These are phyloP conservation scores for Seminavis robusta DNA, from an alignment of 108 stramenopile genomes.

Conservation along the genomic window DNA sequence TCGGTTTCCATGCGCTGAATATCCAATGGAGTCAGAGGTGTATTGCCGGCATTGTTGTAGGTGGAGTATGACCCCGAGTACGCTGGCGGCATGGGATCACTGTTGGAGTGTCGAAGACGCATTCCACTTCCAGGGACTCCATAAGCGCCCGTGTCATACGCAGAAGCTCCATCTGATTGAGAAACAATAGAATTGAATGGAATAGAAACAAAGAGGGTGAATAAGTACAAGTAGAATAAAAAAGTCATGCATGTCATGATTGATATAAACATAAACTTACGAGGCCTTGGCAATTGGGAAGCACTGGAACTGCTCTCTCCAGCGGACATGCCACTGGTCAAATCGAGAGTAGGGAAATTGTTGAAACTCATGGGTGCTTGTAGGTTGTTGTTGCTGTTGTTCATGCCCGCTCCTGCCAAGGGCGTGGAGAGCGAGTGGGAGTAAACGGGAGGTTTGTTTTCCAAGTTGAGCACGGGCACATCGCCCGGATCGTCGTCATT, in stretches of 20 bases:
- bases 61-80: neutral
- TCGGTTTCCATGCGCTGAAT: conserved; percentile 87
- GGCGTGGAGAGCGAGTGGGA: conserved; percentile 13
- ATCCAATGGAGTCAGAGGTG: conserved; percentile 76
- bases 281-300: conserved; percentile 59
- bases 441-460: conserved; percentile 72
- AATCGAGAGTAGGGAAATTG: conserved; percentile 66
- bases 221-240: no score
- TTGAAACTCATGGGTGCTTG: conserved; percentile 8
- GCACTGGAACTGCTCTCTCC: conserved; percentile 39
- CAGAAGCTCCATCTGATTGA: no score
- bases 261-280: conserved; percentile 35
- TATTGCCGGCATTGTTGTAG: conserved; percentile 14
- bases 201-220: no score
- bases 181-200: no score
- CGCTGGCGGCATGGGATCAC: conserved; percentile 5
- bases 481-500: conserved; percentile 31
- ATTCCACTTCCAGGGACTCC: conserved; percentile 1
- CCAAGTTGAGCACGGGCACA: conserved; percentile 54
- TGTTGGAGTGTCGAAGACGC: conserved; percentile 15
- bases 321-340: conserved; percentile 79
- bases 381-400: neutral
- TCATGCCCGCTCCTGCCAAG: no score
- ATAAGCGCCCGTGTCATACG: neutral
- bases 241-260: no score